A percentile compares a stretch with the other conserved stretches of the same genome.
Conservation (phyloP, 352 stramenopile species). For the Poterioochromonas sp. region DNA sequence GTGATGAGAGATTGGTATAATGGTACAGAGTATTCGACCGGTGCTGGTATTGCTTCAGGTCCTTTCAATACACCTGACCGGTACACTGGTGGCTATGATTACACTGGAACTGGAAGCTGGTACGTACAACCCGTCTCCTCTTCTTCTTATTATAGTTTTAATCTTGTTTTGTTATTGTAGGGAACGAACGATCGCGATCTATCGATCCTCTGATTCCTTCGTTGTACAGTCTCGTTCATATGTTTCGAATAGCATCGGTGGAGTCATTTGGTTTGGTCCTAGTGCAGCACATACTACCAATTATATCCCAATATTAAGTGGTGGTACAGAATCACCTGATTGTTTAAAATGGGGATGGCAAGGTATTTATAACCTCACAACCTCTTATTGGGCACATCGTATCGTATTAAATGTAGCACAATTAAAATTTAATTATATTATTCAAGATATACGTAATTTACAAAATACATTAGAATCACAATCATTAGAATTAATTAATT, state of each 20-base stretch:
- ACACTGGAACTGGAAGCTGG: not conserved
- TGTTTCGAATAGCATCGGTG: constrained; percentile 9
- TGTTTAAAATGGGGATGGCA: constrained; percentile 25
- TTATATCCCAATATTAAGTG: constrained; percentile 13
- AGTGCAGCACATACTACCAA: not conserved
- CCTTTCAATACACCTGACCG: constrained; percentile 56
- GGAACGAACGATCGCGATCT: constrained; percentile 12
- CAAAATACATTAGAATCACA: not conserved
- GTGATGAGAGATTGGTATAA: constrained; percentile 34
- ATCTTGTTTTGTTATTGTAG: not conserved
- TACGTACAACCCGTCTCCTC: not conserved
- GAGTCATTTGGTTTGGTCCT: constrained; percentile 20
- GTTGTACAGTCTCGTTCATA: not conserved
- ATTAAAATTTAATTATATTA: constrained; percentile 10
- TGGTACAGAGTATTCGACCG: constrained; percentile 49
- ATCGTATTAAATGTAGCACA: constrained; percentile 4
- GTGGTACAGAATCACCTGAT: not conserved
- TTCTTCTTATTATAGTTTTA: not conserved
- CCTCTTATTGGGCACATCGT: constrained; percentile 57
- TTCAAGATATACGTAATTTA: not conserved
- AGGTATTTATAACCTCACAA: constrained; percentile 24
- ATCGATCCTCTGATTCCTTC: constrained; percentile 1
- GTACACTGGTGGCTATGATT: constrained; percentile 28
- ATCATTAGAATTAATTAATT: constrained; percentile 13
- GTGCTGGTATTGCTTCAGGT: constrained; percentile 54